Evolutionary conservation across 2,329 filamentous ascomycete species (phyloP).

Genomic region (Aspergillus hiratsukae): DNA sequence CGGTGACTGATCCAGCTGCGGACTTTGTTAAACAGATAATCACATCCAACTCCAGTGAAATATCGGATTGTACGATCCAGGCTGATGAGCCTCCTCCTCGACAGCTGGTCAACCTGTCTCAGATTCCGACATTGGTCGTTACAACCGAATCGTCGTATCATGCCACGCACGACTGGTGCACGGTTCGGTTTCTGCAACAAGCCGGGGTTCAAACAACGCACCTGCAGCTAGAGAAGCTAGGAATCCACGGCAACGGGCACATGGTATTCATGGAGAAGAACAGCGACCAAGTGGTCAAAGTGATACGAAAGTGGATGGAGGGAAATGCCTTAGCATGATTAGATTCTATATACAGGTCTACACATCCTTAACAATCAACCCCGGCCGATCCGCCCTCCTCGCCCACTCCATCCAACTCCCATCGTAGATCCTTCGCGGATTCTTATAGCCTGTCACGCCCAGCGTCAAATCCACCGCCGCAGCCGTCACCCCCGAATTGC

Average conservation of each 20-base stretch:
- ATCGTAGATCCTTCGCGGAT: conserved; percentile 24
- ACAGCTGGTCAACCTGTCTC: conserved; percentile 46
- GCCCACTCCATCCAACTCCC: conserved; percentile 31
- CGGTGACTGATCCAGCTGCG: conserved; percentile 6
- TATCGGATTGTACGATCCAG: conserved; percentile 37
- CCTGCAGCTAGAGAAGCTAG: conserved; percentile 41
- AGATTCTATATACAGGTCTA: neutral
- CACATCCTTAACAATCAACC: conserved; percentile 7
- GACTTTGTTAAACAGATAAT: conserved; percentile 13
- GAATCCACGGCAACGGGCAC: conserved; percentile 53
- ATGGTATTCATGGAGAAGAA: conserved; percentile 35
- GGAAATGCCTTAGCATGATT: neutral
- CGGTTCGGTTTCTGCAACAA: conserved; percentile 49
- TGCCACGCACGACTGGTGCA: conserved; percentile 53
- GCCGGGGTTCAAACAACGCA: conserved; percentile 46
- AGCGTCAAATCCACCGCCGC: conserved; percentile 23
- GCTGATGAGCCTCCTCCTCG: conserved; percentile 30
- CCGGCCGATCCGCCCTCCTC: conserved; percentile 11
- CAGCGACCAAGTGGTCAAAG: conserved; percentile 14
- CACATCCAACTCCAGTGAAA: conserved; percentile 6
- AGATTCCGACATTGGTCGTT: conserved; percentile 47
- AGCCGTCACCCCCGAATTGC: conserved; percentile 29
- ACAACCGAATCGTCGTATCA: conserved; percentile 54
- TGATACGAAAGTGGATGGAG: conserved; percentile 9
- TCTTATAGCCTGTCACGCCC: conserved; percentile 14